These are phyloP conservation scores for Xylaria sp. DNA, from an alignment of 2,329 filamentous ascomycete species.

Conservation along the genomic window DNA sequence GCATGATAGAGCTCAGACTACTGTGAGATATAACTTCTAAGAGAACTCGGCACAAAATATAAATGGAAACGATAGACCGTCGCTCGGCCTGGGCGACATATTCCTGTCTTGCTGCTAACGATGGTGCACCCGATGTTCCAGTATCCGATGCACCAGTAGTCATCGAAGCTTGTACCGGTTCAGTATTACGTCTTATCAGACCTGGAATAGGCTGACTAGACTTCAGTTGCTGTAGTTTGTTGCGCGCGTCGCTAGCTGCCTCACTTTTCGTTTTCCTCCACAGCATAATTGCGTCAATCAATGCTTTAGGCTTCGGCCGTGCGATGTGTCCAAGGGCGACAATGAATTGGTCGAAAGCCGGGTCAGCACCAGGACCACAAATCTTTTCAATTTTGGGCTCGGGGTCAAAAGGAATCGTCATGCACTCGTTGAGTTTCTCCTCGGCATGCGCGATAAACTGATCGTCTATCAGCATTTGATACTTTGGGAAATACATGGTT, in stretches of 20 bases:
- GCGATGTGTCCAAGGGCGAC: slow-evolving; percentile 93
- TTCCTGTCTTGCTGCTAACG: slow-evolving; percentile 69
- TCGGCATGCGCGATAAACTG: slow-evolving; percentile 96
- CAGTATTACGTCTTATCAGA: slow-evolving; percentile 77
- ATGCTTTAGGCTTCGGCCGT: slow-evolving; percentile 88
- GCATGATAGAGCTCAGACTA: slow-evolving; percentile 80
- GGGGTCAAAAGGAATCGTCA: slow-evolving; percentile 79
- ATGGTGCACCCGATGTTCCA: slow-evolving; percentile 50
- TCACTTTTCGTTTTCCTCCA: slow-evolving; percentile 98
- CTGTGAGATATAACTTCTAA: slow-evolving; percentile 95
- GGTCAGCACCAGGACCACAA: slow-evolving; percentile 89
- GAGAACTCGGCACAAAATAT: slow-evolving; percentile 91
- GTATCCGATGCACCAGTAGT: slow-evolving; percentile 46
- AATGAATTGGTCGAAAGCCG: slow-evolving; percentile 92
- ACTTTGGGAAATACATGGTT: not conserved
- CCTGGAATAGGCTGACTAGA: slow-evolving; percentile 55
- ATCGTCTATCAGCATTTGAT: slow-evolving; percentile 47
- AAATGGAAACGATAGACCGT: slow-evolving; percentile 92
- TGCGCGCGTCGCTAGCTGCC: slow-evolving; percentile 76
- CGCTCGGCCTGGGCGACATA: slow-evolving; percentile 84
- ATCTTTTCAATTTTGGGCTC: slow-evolving; percentile 88
- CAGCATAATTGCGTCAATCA: slow-evolving; percentile 97
- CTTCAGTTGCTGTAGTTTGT: slow-evolving; percentile 65
- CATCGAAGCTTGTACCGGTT: slow-evolving; percentile 66
- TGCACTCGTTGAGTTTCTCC: slow-evolving; percentile 90